Evolutionary conservation across 345 rosid species (phyloP).

Genomic region (Salix viminalis): DNA sequence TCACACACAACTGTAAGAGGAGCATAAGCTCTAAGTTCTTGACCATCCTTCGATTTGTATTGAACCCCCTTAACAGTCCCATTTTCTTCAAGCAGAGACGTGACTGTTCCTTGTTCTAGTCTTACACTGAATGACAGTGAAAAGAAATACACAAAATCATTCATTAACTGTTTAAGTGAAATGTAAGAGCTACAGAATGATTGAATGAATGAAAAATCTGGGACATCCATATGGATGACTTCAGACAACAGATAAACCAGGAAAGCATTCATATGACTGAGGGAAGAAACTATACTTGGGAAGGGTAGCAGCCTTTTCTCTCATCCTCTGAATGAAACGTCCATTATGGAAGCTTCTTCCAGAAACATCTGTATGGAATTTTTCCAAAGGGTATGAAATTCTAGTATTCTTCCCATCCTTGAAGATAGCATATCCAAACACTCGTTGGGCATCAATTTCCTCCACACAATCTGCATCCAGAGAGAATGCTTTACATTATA

Average conservation of each 20-base stretch:
- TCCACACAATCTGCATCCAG: constrained; percentile 18
- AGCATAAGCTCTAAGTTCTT: constrained; percentile 12
- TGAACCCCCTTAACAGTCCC: constrained; percentile 14
- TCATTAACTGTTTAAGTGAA: background rate
- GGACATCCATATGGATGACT: background rate
- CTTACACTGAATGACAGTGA: constrained; percentile 1
- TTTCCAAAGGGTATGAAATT: constrained; percentile 16
- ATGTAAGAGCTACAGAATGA: background rate
- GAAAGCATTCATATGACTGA: too few species aligned
- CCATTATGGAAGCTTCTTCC: constrained; percentile 23
- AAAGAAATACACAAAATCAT: background rate
- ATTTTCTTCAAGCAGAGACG: constrained; percentile 17
- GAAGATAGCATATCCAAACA: constrained; percentile 21
- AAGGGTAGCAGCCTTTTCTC: constrained; percentile 18
- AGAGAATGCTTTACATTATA: background rate
- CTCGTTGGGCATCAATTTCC: constrained; percentile 19
- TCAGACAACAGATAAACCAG: too few species aligned
- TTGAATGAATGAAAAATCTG: background rate
- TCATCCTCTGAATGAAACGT: constrained; percentile 20
- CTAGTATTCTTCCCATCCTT: constrained; percentile 17
- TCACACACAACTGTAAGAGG: constrained; percentile 21
- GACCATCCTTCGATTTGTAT: constrained; percentile 16
- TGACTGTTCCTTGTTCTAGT: constrained; percentile 17
- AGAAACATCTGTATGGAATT: constrained; percentile 16
- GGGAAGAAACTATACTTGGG: constrained; percentile 10